These are phyloP conservation scores for Rhamnella rubrinervis DNA, from an alignment of 331 rosid species.

Conservation along the genomic window DNA sequence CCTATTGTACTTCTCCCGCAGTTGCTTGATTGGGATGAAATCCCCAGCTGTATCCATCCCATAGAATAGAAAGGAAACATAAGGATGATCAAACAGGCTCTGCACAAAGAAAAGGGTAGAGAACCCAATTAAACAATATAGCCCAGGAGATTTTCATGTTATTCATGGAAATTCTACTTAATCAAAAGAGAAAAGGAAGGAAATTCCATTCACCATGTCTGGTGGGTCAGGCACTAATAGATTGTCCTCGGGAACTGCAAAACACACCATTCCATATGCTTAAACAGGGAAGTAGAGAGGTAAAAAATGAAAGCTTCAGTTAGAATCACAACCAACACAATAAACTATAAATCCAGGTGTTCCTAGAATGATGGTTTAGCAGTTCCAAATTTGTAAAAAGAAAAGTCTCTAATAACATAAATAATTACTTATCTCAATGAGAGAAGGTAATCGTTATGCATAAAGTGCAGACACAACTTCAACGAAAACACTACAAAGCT, in stretches of 20 bases:
- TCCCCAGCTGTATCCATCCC: conserved; percentile 94
- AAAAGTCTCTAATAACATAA: background rate
- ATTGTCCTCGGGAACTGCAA: conserved; percentile 91
- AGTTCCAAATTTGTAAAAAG: background rate
- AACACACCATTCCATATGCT: conserved; percentile 11
- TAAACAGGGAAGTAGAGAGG: conserved; percentile 11
- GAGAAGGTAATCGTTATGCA: background rate
- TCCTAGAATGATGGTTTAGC: background rate
- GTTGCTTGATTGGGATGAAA: conserved; percentile 86
- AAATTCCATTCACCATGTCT: conserved; percentile 48
- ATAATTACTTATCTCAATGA: background rate
- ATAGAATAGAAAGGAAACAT: conserved; percentile 76
- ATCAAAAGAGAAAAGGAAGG: background rate
- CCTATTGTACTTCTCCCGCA: conserved; percentile 75
- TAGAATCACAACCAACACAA: background rate
- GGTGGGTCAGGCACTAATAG: conserved; percentile 61
- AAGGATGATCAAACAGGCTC: conserved; percentile 88
- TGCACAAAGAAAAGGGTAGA: conserved; percentile 31
- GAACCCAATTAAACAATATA: conserved; percentile 12
- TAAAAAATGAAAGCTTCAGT: background rate
- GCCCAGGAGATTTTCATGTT: conserved; percentile 4
- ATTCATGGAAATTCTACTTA: conserved; percentile 9
- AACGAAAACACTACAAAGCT: conserved; percentile 7
- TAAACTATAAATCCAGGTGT: background rate
- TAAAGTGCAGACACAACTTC: background rate